Base-by-base conservation (phyloP, 495 filamentous ascomycete genomes). In the Hypoxylon subgilvum region DNA sequence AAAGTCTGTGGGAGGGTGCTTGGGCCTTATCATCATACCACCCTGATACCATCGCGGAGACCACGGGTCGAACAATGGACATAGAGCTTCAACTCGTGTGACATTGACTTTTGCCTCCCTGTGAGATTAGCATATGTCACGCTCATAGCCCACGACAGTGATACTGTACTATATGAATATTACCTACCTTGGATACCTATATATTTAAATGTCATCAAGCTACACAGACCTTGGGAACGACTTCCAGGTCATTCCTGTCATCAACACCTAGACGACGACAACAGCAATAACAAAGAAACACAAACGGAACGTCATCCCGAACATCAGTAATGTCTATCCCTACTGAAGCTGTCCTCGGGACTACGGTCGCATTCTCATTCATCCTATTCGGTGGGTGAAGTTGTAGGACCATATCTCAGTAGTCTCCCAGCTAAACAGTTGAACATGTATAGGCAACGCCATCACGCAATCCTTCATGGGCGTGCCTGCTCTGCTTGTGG, bases 391-490 rank as follows among this genome's bases (percentile, higher is more conserved):
- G 77, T 75, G 49, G 47, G 62, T 62, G 12, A 25, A n/a, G n/a
- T n/a, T n/a, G n/a, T n/a, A n/a, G 18, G 1, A 13, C 6, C 6
- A n/a, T 12, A 25, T 23, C 14, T 7, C 6, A 6, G 36, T 8
- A 21, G n/a, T 31, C n/a, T 16, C 34, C 47, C 19, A 42, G 8
- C 39, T 55, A 39, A 52, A 52, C n/a, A 44, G 14, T 5, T 18
- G 6, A 6, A 19, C 17, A 3, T 12, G 13, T 40, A 21, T 46
- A 80, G 76, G 77, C 13, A 80, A 80, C 64, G 78, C 77, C 4
- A 74, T 80, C 41, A 79, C 78, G 6, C 76, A 80, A 68, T 79
- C 77, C 31, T 77, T 75, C 67, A 80, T 79, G 77, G 75, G 74
- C 19, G 71, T 79, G 25, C 78, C 77, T 3, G 76, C 76, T 13